phyloP scores from a whole-genome alignment of 768 basidiomycete genomes.

The Galerina sulciceps region DNA sequence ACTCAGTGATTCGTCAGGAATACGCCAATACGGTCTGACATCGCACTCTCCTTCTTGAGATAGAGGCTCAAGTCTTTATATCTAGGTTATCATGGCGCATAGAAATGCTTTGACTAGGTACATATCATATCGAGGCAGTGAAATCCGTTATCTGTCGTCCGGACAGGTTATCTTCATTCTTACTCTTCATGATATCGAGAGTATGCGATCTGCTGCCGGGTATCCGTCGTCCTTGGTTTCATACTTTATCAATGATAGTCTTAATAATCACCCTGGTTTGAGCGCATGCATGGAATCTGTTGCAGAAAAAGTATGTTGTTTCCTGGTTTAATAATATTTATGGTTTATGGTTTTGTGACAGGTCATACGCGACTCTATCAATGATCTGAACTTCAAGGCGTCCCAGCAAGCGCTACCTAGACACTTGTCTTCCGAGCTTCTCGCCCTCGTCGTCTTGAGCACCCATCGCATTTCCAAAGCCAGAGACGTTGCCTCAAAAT shows the following conservation, averaged over 20 bases:
- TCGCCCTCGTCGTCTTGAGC: conserved; percentile 72
- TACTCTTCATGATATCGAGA: conserved; percentile 87
- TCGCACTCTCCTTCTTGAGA: neutral
- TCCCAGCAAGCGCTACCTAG: conserved; percentile 79
- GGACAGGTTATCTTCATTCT: conserved; percentile 87
- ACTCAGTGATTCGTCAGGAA: conserved; percentile 86
- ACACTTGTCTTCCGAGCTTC: conserved; percentile 73
- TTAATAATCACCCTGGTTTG: conserved; percentile 74
- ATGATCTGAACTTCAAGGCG: conserved; percentile 73
- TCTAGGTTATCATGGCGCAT: conserved; percentile 73
- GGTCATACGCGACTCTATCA: conserved; percentile 80
- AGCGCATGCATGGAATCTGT: conserved; percentile 83
- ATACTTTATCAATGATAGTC: conserved; percentile 86
- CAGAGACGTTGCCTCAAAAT: conserved; percentile 81
- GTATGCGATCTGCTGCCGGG: conserved; percentile 80
- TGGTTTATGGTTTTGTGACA: conserved; percentile 30
- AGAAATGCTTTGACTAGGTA: conserved; percentile 64
- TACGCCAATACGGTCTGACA: conserved; percentile 71
- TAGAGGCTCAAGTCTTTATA: conserved; percentile 4
- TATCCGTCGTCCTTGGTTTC: conserved; percentile 80
- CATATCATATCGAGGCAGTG: conserved; percentile 66
- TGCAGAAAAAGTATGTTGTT: conserved; percentile 70
- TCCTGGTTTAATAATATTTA: neutral
- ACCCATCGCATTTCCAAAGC: conserved; percentile 85
- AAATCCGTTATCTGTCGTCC: conserved; percentile 75